Percentiles rank a stretch among this genome's conserved stretches.
These are phyloP conservation scores for Eucalyptus leucophloia DNA, from an alignment of 345 rosid genomes.

Conservation along the genomic window DNA sequence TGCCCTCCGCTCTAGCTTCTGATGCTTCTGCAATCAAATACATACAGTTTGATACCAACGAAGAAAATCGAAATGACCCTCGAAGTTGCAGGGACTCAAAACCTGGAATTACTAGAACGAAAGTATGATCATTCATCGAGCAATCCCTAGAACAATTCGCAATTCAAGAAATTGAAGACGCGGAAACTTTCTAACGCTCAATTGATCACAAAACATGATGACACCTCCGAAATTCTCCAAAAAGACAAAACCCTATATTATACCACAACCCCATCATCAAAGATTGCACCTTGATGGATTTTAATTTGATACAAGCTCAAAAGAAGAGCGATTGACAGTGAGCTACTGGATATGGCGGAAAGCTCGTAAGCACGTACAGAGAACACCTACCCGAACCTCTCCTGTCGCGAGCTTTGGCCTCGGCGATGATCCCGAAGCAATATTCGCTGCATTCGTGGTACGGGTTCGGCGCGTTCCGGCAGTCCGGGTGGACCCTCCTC, in stretches of 20 bases:
- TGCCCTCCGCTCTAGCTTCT: neutral
- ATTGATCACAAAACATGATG: neutral
- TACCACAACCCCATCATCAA: neutral
- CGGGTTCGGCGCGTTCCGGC: slow-evolving; percentile 41
- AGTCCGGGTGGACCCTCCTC: slow-evolving; percentile 27
- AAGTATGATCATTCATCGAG: neutral
- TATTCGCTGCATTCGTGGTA: slow-evolving; percentile 50
- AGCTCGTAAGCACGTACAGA: neutral
- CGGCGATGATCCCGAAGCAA: slow-evolving; percentile 70
- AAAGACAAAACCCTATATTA: neutral
- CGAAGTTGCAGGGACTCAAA: neutral
- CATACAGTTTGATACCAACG: neutral
- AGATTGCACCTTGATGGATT: neutral
- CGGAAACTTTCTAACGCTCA: neutral
- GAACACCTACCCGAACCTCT: slow-evolving; percentile 21
- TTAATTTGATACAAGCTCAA: neutral
- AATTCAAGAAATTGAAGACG: neutral
- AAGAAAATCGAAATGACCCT: neutral
- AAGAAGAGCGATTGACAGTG: neutral
- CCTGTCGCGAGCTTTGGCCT: slow-evolving; percentile 31
- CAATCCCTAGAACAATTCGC: neutral
- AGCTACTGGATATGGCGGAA: neutral
- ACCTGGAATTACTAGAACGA: neutral
- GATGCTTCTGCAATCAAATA: neutral
- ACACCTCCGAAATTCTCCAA: neutral